Evolutionary conservation across 257 asterid species (phyloP), one percentile per base, ranked within the genome.

Genomic region (Osmanthus fragrans): DNA sequence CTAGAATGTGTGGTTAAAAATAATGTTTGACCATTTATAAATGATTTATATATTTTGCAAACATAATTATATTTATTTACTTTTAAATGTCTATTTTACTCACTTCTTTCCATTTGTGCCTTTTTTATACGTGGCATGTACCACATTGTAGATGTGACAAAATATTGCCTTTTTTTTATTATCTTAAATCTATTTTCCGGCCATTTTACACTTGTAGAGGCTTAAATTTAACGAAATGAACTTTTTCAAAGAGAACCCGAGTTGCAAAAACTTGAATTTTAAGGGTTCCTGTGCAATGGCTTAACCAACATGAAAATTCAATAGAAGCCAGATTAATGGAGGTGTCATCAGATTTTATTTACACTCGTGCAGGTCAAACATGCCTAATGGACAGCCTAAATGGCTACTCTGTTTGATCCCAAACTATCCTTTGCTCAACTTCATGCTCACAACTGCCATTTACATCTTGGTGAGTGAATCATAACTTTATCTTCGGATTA

Each of bases 361-460:
- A 47, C 7, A 15, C 19, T 47, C n/a, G 7, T 82, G 85, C 95
- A 95, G 98, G 76, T 91, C 97, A 85, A 89, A 93, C 83, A 63
- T 73, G 84, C 92, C 97, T 13, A 90, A 93, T 84, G 99, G 99
- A 81, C 99, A 95, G 85, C 98, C 98, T 49, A 95, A 95, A 84
- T 92, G 97, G 99, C 88, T 95, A 37, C 98, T 93, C 40, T 90
- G 81, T 4, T 87, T 95, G 65, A 90, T 95, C 84, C 98, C 98
- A 36, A 94, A 92, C 76, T 93, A 95, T 83, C 99, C 99, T n/a
- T 42, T 95, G 89, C 99, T 95, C 18, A 95, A 95, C 85, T 95
- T 91, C 94, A 93, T 93, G 96, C 89, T 95, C 79, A 91, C 96
- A 71, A 90, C 96, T 80, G 89, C 97, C 78, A 77, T 93, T 76